Evolutionary conservation across 306 rosid species (phyloP).

Genomic region (Cucumis hystrix): DNA sequence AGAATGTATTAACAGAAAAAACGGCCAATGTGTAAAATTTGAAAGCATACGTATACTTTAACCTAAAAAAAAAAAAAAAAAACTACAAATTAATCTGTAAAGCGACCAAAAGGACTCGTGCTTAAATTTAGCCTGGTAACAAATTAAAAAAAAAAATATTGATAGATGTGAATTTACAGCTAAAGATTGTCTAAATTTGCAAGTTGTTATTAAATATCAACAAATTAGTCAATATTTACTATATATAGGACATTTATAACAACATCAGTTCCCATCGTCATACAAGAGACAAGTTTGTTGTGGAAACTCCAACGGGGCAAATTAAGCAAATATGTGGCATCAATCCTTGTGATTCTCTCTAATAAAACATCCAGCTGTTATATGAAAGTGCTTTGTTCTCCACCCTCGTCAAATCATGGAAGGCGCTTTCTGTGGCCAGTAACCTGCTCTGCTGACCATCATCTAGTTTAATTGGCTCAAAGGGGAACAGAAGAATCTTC

Average conservation of each 20-base stretch:
- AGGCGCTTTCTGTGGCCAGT: background rate
- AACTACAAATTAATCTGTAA: background rate
- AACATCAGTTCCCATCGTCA: background rate
- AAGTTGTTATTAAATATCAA: background rate
- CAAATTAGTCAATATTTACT: background rate
- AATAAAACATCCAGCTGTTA: background rate
- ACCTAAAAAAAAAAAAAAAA: too few relatives aligned
- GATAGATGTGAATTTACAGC: background rate
- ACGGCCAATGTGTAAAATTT: too few relatives aligned
- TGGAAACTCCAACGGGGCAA: background rate
- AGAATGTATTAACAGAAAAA: background rate
- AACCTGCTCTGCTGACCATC: background rate
- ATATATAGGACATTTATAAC: background rate
- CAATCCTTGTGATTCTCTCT: background rate
- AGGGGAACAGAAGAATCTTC: background rate
- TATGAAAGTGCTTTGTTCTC: background rate
- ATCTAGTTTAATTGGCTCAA: background rate
- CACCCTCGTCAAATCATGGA: background rate
- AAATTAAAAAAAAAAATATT: background rate
- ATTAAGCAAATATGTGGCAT: background rate
- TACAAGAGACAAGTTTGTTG: background rate
- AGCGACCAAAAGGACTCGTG: background rate
- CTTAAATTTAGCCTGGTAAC: background rate
- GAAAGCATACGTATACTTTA: too few relatives aligned
- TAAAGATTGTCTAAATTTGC: background rate